Percentiles rank a stretch among this genome's conserved stretches.
Conservation (phyloP, 2,329 filamentous ascomycete species). For the Bipolaris zeicola region DNA sequence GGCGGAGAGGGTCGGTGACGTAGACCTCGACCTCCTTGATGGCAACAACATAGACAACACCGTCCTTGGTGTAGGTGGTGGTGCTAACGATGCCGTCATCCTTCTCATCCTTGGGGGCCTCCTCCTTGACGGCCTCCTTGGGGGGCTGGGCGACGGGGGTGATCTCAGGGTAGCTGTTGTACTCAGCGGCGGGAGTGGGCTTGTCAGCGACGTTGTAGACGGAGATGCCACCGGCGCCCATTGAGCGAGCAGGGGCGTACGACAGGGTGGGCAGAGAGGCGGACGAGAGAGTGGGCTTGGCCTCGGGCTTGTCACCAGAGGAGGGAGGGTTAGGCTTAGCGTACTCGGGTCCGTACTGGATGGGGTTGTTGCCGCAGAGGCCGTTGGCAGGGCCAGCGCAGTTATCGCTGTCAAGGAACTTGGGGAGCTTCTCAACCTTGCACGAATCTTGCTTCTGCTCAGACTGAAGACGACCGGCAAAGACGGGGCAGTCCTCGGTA, state of each 20-base stretch:
- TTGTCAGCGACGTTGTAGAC: slow-evolving; percentile 34
- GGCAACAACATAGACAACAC: slow-evolving; percentile 53
- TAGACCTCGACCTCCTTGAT: slow-evolving; percentile 53
- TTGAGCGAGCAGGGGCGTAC: slow-evolving; percentile 39
- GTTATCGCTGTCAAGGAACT: slow-evolving; percentile 63
- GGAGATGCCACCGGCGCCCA: slow-evolving; percentile 44
- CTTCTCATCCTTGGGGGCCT: background rate
- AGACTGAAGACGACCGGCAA: slow-evolving; percentile 63
- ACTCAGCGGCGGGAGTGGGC: slow-evolving; percentile 16
- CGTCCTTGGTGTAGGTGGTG: slow-evolving; percentile 50
- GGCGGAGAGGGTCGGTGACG: slow-evolving; percentile 44
- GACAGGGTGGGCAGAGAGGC: slow-evolving; percentile 42
- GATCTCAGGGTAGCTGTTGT: slow-evolving; percentile 14
- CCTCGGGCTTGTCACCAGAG: slow-evolving; percentile 22
- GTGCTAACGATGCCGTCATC: slow-evolving; percentile 44
- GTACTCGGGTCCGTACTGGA: slow-evolving; percentile 53
- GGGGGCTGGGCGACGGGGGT: slow-evolving; percentile 27
- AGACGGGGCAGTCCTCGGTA: slow-evolving; percentile 76
- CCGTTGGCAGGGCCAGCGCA: slow-evolving; percentile 59
- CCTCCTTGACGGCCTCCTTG: background rate
- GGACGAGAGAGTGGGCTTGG: slow-evolving; percentile 21
- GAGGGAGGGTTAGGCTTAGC: slow-evolving; percentile 40
- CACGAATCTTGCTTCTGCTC: slow-evolving; percentile 63
- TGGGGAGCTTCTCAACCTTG: slow-evolving; percentile 63
- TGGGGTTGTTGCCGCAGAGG: slow-evolving; percentile 70